A percentile compares a stretch with the other conserved stretches of the same genome.
phyloP scores from a whole-genome alignment of 2,329 filamentous ascomycete genomes.

The Aspergillus tanneri region DNA sequence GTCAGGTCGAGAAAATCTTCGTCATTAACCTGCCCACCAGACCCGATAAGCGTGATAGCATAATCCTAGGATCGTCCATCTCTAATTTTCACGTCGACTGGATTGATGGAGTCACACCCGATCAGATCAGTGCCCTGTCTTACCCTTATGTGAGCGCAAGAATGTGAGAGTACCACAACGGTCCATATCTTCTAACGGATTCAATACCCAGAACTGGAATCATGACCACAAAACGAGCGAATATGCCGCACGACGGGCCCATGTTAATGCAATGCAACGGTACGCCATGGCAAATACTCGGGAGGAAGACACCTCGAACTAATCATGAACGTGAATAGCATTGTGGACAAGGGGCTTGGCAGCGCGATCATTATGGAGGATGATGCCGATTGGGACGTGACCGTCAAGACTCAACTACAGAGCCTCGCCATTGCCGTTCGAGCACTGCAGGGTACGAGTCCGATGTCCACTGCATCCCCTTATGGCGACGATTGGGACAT shows the following conservation, averaged over 20 bases:
- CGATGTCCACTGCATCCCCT: neutral
- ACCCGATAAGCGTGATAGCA: conserved; percentile 23
- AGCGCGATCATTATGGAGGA: conserved; percentile 22
- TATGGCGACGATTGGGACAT: conserved; percentile 24
- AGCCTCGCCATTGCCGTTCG: conserved; percentile 11
- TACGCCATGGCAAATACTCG: conserved; percentile 8
- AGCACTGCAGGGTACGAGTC: conserved; percentile 4
- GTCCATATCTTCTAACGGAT: neutral
- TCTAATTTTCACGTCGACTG: conserved; percentile 19
- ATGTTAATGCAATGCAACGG: conserved; percentile 22
- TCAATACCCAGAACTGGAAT: conserved; percentile 24
- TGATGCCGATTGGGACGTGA: conserved; percentile 18
- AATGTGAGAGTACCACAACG: neutral
- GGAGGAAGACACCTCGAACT: neutral
- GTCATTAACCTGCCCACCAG: conserved; percentile 22
- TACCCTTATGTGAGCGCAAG: conserved; percentile 20
- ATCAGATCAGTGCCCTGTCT: conserved; percentile 16
- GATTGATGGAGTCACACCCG: conserved; percentile 18
- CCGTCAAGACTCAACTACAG: conserved; percentile 17
- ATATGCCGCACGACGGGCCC: conserved; percentile 22
- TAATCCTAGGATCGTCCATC: conserved; percentile 22
- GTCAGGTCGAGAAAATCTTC: conserved; percentile 22
- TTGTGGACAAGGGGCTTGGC: conserved; percentile 14
- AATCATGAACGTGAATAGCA: conserved; percentile 4
- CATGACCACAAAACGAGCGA: conserved; percentile 16